phyloP scores from a whole-genome alignment of 352 stramenopile species.

The Globisporangium cederbergense region DNA sequence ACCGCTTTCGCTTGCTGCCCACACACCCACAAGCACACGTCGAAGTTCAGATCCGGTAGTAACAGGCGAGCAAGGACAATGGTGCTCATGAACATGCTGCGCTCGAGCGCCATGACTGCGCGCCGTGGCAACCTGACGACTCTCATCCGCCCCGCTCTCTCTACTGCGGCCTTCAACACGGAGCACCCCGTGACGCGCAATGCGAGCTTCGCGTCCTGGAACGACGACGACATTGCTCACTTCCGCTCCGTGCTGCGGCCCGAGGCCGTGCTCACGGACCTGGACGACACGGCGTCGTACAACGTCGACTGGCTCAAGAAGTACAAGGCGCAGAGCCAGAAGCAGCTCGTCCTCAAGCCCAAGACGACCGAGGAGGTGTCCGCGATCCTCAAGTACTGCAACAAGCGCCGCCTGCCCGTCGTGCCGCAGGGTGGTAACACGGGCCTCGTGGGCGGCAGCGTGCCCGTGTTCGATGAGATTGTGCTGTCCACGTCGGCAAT shows the following conservation, averaged over 20 bases:
- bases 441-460: conserved; percentile 92
- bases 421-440: conserved; percentile 97
- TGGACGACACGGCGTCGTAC: conserved; percentile 67
- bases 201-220: conserved; percentile 49
- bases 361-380: conserved; percentile 87
- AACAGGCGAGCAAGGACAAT: not conserved
- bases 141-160: conserved; percentile 2
- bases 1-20: not conserved
- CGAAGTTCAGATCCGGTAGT: conserved; percentile 1
- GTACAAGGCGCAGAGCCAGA: conserved; percentile 57
- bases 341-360: conserved; percentile 84
- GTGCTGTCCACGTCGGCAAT: conserved; percentile 91
- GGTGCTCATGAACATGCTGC: conserved; percentile 8
- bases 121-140: conserved; percentile 8
- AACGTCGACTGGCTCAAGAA: conserved; percentile 86
- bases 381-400: conserved; percentile 91
- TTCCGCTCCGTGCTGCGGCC: conserved; percentile 60
- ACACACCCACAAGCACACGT: conserved; percentile 4
- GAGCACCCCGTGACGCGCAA: conserved; percentile 33
- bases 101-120: conserved; percentile 7
- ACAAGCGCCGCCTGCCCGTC: conserved; percentile 84
- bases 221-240: conserved; percentile 53
- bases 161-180: conserved; percentile 18
- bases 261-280: conserved; percentile 59
- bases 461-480: conserved; percentile 91